Evolutionary conservation across 2,329 filamentous ascomycete genomes (phyloP).

Genomic region (Pseudocercospora pini-densiflorae): DNA sequence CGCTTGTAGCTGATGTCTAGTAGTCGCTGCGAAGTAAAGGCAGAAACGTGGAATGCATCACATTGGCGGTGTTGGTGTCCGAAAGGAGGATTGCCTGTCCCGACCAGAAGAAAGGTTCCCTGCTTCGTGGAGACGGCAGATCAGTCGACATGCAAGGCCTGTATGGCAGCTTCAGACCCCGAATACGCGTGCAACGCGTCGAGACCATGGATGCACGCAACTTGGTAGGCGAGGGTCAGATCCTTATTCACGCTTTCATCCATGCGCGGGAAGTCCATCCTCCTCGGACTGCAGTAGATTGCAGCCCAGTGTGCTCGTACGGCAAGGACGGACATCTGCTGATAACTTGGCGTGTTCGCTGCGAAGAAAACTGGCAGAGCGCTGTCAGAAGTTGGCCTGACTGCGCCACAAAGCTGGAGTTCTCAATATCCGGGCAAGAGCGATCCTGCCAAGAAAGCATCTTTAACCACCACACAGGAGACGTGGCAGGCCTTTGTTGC

Average conservation of each 20-base stretch:
- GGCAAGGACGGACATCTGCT: background rate
- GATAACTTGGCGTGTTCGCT: constrained; percentile 12
- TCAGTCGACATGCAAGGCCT: constrained; percentile 9
- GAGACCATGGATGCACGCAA: background rate
- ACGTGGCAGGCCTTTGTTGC: background rate
- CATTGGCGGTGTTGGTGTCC: background rate
- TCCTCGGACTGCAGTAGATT: background rate
- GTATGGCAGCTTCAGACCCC: constrained; percentile 5
- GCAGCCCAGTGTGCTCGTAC: background rate
- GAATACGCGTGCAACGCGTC: constrained; percentile 4
- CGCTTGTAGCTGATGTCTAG: background rate
- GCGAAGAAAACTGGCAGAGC: constrained; percentile 11
- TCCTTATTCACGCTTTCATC: background rate
- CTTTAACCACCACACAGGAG: background rate
- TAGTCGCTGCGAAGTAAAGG: background rate
- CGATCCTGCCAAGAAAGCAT: constrained; percentile 5
- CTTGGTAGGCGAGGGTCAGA: background rate
- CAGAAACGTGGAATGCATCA: constrained; percentile 1
- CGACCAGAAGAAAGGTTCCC: background rate
- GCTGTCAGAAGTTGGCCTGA: constrained; percentile 12
- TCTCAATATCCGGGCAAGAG: constrained; percentile 14
- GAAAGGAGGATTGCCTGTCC: background rate
- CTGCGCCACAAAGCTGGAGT: constrained; percentile 21
- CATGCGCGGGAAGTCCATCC: background rate
- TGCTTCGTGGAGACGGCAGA: constrained; percentile 1